These are phyloP conservation scores for Pezicula rhizophila DNA, from an alignment of 2,329 filamentous ascomycete species.

Conservation along the genomic window DNA sequence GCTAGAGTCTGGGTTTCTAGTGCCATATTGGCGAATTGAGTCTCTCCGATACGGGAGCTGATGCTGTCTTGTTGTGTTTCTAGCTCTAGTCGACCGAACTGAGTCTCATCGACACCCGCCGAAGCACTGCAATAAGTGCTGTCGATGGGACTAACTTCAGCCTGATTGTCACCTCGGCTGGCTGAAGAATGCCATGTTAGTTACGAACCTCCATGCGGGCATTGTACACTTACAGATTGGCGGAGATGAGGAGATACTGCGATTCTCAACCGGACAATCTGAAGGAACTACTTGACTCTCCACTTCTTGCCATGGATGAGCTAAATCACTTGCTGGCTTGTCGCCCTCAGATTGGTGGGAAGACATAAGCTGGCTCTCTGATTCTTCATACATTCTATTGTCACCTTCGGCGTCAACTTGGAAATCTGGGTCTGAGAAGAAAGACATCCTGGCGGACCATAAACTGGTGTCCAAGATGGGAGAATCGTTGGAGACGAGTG, in stretches of 20 bases:
- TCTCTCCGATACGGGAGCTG: conserved; percentile 12
- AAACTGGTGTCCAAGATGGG: not conserved
- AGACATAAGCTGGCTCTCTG: conserved; percentile 11
- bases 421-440: not conserved
- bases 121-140: not conserved
- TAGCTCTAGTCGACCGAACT: not conserved
- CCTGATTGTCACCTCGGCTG: not conserved
- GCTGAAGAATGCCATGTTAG: no score
- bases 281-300: no score
- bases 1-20: conserved; percentile 2
- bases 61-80: conserved; percentile 8
- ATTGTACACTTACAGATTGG: no score
- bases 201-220: no score
- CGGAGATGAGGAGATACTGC: no score
- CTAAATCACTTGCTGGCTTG: no score
- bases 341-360: not conserved
- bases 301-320: no score
- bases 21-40: conserved; percentile 14
- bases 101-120: not conserved
- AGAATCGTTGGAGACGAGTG: not conserved
- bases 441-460: not conserved
- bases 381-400: not conserved
- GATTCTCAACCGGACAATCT: no score
- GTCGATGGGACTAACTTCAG: no score
- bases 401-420: conserved; percentile 1